Base-by-base conservation (phyloP, 768 basidiomycete species). In the Termitomyces sp. region DNA sequence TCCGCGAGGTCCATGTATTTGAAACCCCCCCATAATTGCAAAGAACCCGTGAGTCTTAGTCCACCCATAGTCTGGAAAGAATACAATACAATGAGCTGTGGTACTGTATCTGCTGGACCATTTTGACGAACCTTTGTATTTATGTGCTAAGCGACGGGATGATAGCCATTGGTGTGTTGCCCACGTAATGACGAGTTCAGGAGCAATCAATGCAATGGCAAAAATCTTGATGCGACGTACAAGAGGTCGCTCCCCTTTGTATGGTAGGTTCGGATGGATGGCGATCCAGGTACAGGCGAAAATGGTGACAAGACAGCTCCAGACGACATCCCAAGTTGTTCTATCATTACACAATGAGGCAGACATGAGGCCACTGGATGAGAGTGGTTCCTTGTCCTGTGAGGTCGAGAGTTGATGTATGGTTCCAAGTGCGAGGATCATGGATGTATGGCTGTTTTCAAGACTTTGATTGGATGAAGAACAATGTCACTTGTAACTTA, bases 251-350 rank as follows among this genome's bases (percentile, higher is more conserved):
- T 41, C 33, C 50, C 38, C 1, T 52, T 23, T 12, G 2, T n/a
- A n/a, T n/a, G 63, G 68, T 11, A 66, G 59, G 38, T 69, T 65
- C 0, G 65, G 66, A 33, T 69, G 66, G 16, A 65, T 55, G 15
- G 65, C 53, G 7, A 57, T 43, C 62, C 62, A 69, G 15, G 57
- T 63, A 31, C 64, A 68, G 2, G 64, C 50, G 18, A 66, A 60
- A 10, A 68, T 53, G 5, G 63, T 65, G 4, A 48, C 32, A 16
- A 63, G 35, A 46, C 66, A 68, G 46, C 66, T 62, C 58, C 57
- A 59, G 18, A 67, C 32, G 2, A 68, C 65, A 15, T 59, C 41
- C 50, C 52, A 63, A 3, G 52, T 20, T 13, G 45, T 55, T 29
- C 63, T 23, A 32, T 55, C 39, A 29, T 42, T 50, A 36, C 44